phyloP scores from a whole-genome alignment of 768 basidiomycete genomes.

The Tylopilus sp. region DNA sequence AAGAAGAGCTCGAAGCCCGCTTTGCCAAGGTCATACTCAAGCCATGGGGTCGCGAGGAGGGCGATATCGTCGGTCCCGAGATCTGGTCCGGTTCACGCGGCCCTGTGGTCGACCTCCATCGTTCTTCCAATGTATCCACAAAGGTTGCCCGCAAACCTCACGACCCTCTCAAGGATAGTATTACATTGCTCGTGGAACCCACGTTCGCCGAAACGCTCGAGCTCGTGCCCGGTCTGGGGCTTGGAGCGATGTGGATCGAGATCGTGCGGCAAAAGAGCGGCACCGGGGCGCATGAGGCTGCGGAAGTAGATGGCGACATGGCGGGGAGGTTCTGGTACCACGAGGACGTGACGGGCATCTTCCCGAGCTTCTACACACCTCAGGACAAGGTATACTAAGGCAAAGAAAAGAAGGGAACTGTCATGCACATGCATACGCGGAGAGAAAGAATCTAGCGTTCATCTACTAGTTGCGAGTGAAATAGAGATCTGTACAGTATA shows the following conservation, averaged over 20 bases:
- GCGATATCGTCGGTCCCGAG: constrained; percentile 35
- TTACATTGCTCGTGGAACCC: constrained; percentile 55
- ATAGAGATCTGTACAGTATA: not conserved
- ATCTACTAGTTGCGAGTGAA: not conserved
- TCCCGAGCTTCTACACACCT: constrained; percentile 52
- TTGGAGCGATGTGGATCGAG: constrained; percentile 70
- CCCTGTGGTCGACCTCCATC: constrained; percentile 26
- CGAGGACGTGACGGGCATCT: constrained; percentile 48
- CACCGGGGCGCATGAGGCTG: constrained; percentile 1
- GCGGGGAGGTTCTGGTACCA: constrained; percentile 52
- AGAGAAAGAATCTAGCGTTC: not conserved
- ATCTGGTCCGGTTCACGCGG: constrained; percentile 39
- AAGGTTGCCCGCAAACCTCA: constrained; percentile 32
- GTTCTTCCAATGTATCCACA: constrained; percentile 8
- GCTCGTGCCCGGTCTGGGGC: constrained; percentile 48
- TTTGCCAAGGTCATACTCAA: constrained; percentile 50
- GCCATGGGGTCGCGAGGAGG: constrained; percentile 49
- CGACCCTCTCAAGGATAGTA: constrained; percentile 53
- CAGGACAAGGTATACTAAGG: constrained; percentile 2
- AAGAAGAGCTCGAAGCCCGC: constrained; percentile 43
- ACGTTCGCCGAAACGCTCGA: constrained; percentile 39
- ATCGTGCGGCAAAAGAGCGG: constrained; percentile 40
- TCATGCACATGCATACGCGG: not conserved
- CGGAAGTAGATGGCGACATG: not conserved
- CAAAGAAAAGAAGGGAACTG: not conserved